These are phyloP conservation scores for Monosporascus sp. DNA, from an alignment of 2,329 filamentous ascomycete species.

Conservation along the genomic window DNA sequence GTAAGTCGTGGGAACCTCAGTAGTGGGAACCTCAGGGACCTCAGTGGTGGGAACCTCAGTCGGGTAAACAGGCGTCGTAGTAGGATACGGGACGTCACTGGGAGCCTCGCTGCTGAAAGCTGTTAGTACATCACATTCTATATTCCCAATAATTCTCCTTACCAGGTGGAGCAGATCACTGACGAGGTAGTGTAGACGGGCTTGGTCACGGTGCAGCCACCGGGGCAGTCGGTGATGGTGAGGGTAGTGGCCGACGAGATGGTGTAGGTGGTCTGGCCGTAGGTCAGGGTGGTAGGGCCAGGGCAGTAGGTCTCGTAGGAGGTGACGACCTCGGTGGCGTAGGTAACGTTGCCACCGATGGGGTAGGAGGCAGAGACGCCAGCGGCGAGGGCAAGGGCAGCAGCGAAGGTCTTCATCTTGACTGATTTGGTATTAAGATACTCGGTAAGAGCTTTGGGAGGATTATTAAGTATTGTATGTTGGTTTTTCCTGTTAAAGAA, in stretches of 20 bases:
- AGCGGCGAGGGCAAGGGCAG: conserved; percentile 46
- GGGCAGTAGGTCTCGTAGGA: conserved; percentile 70
- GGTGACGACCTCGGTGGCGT: conserved; percentile 64
- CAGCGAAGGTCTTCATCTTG: conserved; percentile 62
- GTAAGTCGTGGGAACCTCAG: too few relatives aligned
- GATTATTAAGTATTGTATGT: conserved; percentile 23
- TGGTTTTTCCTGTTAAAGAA: conserved; percentile 33
- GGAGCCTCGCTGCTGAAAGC: conserved; percentile 18
- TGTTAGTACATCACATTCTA: conserved; percentile 10
- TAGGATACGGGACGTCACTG: conserved; percentile 6
- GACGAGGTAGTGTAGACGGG: conserved; percentile 47
- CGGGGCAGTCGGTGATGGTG: conserved; percentile 65
- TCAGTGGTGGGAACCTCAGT: too few relatives aligned
- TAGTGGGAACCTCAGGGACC: neutral
- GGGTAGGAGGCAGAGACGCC: conserved; percentile 28
- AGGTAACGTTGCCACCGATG: conserved; percentile 39
- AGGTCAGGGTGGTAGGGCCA: conserved; percentile 55
- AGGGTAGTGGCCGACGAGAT: conserved; percentile 63
- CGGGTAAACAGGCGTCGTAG: too few relatives aligned
- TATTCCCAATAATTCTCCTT: conserved; percentile 6
- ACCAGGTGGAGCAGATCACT: conserved; percentile 33
- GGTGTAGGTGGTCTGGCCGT: conserved; percentile 63
- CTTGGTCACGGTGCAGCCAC: conserved; percentile 55
- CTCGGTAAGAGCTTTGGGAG: conserved; percentile 27
- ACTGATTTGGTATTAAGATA: conserved; percentile 40